Conservation (phyloP, 1,139 yeast genomes). For the Meyerozyma carpophila region DNA sequence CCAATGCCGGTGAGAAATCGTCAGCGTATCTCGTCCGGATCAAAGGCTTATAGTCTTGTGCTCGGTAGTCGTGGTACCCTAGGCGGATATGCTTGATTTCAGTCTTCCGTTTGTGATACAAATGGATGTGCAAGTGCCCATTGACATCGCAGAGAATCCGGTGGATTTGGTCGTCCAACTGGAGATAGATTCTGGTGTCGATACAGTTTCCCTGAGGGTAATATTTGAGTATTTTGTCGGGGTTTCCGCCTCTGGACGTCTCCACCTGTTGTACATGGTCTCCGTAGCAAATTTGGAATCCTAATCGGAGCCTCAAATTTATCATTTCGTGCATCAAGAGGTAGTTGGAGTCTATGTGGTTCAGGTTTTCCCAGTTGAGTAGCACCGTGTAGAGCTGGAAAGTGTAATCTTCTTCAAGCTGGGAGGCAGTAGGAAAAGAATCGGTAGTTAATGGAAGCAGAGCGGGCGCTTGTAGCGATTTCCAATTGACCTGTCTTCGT, state of each 20-base stretch:
- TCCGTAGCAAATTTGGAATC: conserved; percentile 86
- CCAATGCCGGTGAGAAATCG: conserved; percentile 52
- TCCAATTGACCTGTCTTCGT: conserved; percentile 78
- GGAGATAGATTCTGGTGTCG: conserved; percentile 66
- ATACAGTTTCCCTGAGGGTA: conserved; percentile 29
- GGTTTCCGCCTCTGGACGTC: conserved; percentile 53
- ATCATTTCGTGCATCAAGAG: conserved; percentile 84
- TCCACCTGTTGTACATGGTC: conserved; percentile 62
- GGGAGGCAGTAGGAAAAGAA: conserved; percentile 64
- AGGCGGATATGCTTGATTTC: conserved; percentile 20
- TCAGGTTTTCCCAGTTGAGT: conserved; percentile 47
- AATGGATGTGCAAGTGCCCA: conserved; percentile 70
- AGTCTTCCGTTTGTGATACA: conserved; percentile 40
- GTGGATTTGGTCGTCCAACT: conserved; percentile 80
- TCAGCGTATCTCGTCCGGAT: conserved; percentile 78
- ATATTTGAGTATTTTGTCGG: conserved; percentile 38
- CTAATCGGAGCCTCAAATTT: conserved; percentile 71
- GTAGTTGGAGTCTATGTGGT: conserved; percentile 48
- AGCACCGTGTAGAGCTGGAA: conserved; percentile 62
- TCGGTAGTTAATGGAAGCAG: conserved; percentile 79
- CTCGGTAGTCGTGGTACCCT: conserved; percentile 12
- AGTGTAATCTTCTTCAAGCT: conserved; percentile 59
- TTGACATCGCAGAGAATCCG: conserved; percentile 67
- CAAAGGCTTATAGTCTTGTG: conserved; percentile 41
- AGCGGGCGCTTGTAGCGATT: conserved; percentile 89